Percentiles rank a stretch among this genome's conserved stretches.
phyloP scores from a whole-genome alignment of 371 early-diverging fungal species.

The Mortierella sp. region DNA sequence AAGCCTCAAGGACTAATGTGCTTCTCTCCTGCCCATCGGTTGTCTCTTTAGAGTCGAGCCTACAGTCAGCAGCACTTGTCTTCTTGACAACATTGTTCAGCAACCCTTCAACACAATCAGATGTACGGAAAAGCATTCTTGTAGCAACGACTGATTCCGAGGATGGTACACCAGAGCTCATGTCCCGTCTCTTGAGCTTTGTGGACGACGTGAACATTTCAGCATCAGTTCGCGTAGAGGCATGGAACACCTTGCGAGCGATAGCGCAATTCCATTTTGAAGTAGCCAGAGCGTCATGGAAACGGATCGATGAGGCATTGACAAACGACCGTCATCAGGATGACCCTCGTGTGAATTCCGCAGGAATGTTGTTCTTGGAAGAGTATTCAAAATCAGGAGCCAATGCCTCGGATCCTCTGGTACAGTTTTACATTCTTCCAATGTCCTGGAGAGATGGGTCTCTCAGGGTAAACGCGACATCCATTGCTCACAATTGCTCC shows the following conservation, averaged over 20 bases:
- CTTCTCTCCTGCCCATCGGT: background rate
- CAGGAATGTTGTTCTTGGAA: slow-evolving; percentile 32
- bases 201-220: slow-evolving; percentile 2
- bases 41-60: slow-evolving; percentile 12
- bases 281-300: slow-evolving; percentile 11
- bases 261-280: slow-evolving; percentile 29
- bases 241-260: slow-evolving; percentile 33
- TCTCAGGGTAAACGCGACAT: too few species aligned
- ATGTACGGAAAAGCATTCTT: slow-evolving; percentile 22
- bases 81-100: slow-evolving; percentile 22
- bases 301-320: slow-evolving; percentile 21
- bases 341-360: slow-evolving; percentile 30
- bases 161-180: background rate
- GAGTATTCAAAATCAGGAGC: slow-evolving; percentile 37
- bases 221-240: slow-evolving; percentile 20
- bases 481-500: too few species aligned
- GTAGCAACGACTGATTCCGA: background rate
- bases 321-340: slow-evolving; percentile 1
- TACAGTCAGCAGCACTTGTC: slow-evolving; percentile 21
- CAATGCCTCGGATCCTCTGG: slow-evolving; percentile 10
- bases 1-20: background rate
- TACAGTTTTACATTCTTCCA: slow-evolving; percentile 1
- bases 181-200: slow-evolving; percentile 18
- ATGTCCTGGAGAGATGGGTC: too few species aligned
- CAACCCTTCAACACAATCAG: slow-evolving; percentile 23